Conservation (phyloP, 1,284 basidiomycete species). For the Golubevia sp. region DNA sequence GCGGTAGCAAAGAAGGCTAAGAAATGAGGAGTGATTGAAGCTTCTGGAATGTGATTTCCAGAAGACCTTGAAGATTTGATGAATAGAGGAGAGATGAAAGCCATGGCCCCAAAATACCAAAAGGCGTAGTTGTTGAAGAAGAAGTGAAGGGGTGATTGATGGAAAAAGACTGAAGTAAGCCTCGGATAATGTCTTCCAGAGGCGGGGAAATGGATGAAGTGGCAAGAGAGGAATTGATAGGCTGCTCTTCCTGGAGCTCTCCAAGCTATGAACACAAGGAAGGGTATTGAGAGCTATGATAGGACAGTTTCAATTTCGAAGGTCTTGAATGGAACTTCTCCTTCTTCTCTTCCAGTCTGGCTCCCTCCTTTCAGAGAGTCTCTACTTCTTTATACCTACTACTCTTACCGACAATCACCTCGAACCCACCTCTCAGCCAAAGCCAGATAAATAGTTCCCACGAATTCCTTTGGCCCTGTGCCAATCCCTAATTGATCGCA, state of each 20-base stretch:
- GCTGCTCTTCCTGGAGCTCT: conserved; percentile 5
- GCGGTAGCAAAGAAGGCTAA: conserved; percentile 33
- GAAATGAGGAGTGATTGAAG: conserved; percentile 22
- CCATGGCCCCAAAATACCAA: conserved; percentile 62
- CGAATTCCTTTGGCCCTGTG: conserved; percentile 9
- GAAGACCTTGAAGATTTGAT: conserved; percentile 48
- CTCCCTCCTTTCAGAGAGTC: too few species aligned
- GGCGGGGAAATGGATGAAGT: conserved; percentile 33
- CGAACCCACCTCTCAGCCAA: conserved; percentile 19
- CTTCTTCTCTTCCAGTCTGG: too few species aligned
- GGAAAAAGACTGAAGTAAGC: conserved; percentile 37
- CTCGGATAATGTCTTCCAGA: conserved; percentile 20
- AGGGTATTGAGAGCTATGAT: conserved; percentile 29
- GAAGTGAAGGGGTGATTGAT: conserved; percentile 61
- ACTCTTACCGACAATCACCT: too few species aligned
- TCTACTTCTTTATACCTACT: too few species aligned
- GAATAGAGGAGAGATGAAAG: conserved; percentile 7
- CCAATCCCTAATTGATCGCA: conserved; percentile 22
- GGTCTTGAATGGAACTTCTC: too few species aligned
- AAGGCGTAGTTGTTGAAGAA: conserved; percentile 65
- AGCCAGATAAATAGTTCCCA: conserved; percentile 18
- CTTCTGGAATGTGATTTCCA: conserved; percentile 14
- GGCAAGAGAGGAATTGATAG: conserved; percentile 13
- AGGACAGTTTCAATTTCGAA: too few species aligned
- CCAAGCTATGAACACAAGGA: conserved; percentile 37